A percentile compares a stretch with the other conserved stretches of the same genome.
These are phyloP conservation scores for Cyberlindnera mrakii DNA, from an alignment of 805 yeast species.

Conservation along the genomic window DNA sequence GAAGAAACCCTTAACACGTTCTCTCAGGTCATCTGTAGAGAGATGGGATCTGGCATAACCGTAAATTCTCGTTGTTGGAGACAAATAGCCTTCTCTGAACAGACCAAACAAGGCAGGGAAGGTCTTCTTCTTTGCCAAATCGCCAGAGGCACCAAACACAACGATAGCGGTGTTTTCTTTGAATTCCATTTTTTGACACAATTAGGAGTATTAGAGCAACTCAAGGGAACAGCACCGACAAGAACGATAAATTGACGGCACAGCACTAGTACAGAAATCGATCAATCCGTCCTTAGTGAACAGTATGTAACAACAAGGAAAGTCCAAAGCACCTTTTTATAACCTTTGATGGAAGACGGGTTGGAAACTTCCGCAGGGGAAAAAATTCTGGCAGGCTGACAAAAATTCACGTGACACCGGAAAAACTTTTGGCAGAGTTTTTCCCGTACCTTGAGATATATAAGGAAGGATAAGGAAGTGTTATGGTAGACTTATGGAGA, in stretches of 20 bases:
- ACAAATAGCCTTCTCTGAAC: constrained; percentile 69
- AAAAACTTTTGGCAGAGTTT: neutral
- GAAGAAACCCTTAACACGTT: constrained; percentile 60
- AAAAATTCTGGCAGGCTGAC: neutral
- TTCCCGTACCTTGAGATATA: too few relatives aligned
- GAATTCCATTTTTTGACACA: constrained; percentile 31
- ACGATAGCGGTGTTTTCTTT: constrained; percentile 65
- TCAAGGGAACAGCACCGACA: neutral
- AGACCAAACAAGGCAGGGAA: constrained; percentile 82
- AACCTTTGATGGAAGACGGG: neutral
- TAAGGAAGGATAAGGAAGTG: too few relatives aligned
- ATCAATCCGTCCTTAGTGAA: too few relatives aligned
- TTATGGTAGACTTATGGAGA: too few relatives aligned
- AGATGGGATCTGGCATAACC: constrained; percentile 91
- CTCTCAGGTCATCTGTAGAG: constrained; percentile 57
- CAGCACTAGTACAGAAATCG: too few relatives aligned
- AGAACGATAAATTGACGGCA: too few relatives aligned
- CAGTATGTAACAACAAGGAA: too few relatives aligned
- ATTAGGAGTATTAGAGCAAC: constrained; percentile 1
- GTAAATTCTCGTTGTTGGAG: constrained; percentile 62
- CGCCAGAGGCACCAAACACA: constrained; percentile 94
- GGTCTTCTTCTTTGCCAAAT: constrained; percentile 91
- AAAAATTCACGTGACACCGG: neutral
- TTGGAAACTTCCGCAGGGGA: constrained; percentile 2
- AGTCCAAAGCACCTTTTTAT: too few relatives aligned